phyloP scores from a whole-genome alignment of 148 eudicot genomes.

The Linanthus parryae region DNA sequence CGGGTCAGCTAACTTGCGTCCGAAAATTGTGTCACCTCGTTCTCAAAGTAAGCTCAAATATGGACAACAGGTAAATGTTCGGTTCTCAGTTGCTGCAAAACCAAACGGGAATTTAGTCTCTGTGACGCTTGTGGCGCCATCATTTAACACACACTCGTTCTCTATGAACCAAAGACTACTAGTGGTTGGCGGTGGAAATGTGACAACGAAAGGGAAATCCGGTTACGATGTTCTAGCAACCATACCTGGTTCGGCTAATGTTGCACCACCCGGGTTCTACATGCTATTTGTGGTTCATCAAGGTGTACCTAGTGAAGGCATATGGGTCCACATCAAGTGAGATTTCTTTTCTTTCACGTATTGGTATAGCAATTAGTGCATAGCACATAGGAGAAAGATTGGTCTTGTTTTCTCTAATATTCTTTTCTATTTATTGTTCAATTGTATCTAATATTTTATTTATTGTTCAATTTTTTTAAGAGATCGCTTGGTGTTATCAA shows the following conservation, averaged over 20 bases:
- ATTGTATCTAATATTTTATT: too few relatives aligned
- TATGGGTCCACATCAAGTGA: conserved; percentile 57
- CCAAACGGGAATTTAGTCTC: conserved; percentile 16
- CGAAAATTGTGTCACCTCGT: conserved; percentile 21
- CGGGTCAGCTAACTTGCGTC: conserved; percentile 8
- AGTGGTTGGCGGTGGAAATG: conserved; percentile 15
- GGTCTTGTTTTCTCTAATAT: too few relatives aligned
- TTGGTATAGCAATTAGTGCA: too few relatives aligned
- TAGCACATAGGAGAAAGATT: too few relatives aligned
- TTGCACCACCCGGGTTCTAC: conserved; percentile 53
- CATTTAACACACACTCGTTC: too few relatives aligned
- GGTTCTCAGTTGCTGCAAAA: neutral
- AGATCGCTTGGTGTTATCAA: too few relatives aligned
- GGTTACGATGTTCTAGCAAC: conserved; percentile 16
- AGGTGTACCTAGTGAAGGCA: conserved; percentile 51
- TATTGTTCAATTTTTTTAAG: too few relatives aligned
- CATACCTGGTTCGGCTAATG: conserved; percentile 23
- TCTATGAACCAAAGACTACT: conserved; percentile 50
- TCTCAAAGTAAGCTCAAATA: conserved; percentile 17
- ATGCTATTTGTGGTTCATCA: conserved; percentile 50
- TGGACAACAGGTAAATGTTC: neutral
- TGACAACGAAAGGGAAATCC: neutral
- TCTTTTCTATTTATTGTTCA: too few relatives aligned
- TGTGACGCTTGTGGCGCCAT: conserved; percentile 60
- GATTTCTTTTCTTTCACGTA: too few relatives aligned